A percentile compares a stretch with the other conserved stretches of the same genome.
phyloP scores from a whole-genome alignment of 345 rosid species.

The Salix caprea region DNA sequence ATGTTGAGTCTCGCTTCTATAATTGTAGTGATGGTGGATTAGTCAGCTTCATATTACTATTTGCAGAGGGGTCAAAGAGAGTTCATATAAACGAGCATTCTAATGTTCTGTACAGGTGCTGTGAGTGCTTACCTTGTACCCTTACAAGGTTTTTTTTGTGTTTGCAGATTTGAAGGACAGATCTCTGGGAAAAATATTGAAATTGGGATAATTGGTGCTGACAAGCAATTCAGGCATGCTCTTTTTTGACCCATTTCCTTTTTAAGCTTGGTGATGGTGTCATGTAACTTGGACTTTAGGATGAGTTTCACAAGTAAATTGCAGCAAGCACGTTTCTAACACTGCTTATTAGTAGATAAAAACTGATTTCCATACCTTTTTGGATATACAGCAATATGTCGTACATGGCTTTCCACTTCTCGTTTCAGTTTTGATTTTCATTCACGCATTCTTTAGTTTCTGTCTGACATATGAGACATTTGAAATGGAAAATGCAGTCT shows the following conservation, averaged over 20 bases:
- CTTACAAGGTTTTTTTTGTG: slow-evolving; percentile 4
- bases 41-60: background rate
- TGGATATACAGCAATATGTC: background rate
- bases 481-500: background rate
- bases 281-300: background rate
- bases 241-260: background rate
- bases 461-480: background rate
- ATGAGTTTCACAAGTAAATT: background rate
- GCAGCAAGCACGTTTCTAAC: background rate
- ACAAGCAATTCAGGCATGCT: slow-evolving; percentile 70
- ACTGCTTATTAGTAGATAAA: background rate
- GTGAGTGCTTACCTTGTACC: background rate
- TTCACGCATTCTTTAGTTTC: background rate
- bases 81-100: background rate
- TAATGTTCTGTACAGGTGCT: background rate
- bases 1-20: background rate
- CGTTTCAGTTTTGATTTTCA: background rate
- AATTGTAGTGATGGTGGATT: background rate
- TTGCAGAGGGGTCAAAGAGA: background rate
- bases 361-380: background rate
- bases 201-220: slow-evolving; percentile 71
- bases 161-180: slow-evolving; percentile 84
- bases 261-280: background rate
- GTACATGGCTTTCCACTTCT: background rate
- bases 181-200: slow-evolving; percentile 68